phyloP scores from a whole-genome alignment of 345 rosid species.

The Bretschneidera sinensis region DNA sequence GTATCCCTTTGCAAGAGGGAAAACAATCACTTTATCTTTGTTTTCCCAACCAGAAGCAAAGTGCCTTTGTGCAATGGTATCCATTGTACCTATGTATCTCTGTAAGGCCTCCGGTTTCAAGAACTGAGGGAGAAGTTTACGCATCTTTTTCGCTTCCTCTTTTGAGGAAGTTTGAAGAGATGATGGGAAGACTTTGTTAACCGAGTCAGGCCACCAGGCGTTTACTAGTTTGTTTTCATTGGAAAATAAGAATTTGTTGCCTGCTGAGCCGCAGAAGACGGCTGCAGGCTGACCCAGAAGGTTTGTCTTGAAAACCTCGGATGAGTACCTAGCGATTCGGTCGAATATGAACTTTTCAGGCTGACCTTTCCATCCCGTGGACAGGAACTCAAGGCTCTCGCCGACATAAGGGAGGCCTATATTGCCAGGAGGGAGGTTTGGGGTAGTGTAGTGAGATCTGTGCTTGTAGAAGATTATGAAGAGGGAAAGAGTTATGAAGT shows the following conservation, averaged over 20 bases:
- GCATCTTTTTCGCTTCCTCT: conserved; percentile 31
- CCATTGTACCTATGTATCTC: conserved; percentile 28
- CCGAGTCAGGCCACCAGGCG: conserved; percentile 43
- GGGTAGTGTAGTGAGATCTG: conserved; percentile 8
- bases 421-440: conserved; percentile 37
- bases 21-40: conserved; percentile 23
- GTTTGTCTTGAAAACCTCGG: conserved; percentile 29
- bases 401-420: conserved; percentile 31
- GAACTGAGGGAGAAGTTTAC: conserved; percentile 28
- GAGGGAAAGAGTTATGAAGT: conserved; percentile 3
- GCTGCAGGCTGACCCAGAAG: conserved; percentile 26
- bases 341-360: conserved; percentile 34
- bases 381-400: conserved; percentile 32
- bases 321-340: conserved; percentile 26
- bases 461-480: conserved; percentile 15
- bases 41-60: conserved; percentile 27
- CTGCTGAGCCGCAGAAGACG: conserved; percentile 31
- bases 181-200: conserved; percentile 37
- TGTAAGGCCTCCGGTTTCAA: conserved; percentile 37
- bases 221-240: conserved; percentile 37
- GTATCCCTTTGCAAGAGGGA: conserved; percentile 28
- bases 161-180: conserved; percentile 24
- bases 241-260: conserved; percentile 39
- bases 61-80: conserved; percentile 26
- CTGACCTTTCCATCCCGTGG: conserved; percentile 30